Conservation (phyloP, 306 rosid genomes). For the Inga oerstediana region DNA sequence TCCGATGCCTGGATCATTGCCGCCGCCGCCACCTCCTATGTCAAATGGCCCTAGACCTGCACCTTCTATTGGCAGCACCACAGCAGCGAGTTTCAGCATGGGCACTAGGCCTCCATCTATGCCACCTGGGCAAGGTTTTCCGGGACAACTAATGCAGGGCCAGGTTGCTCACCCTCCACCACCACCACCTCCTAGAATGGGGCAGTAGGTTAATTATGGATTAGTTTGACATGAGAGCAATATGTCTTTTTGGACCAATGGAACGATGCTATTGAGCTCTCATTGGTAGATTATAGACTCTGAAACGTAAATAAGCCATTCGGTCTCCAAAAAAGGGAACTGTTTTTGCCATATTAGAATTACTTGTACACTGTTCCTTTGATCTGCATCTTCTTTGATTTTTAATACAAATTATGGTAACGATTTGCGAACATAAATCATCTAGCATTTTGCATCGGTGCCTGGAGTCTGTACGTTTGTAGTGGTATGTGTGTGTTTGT, state of each 20-base stretch:
- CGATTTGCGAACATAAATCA: not conserved
- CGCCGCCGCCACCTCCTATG: conserved; percentile 85
- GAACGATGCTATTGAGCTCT: not conserved
- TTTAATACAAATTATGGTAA: not conserved
- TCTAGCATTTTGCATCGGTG: not conserved
- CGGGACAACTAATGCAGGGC: conserved; percentile 56
- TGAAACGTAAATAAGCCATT: not conserved
- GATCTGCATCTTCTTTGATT: not conserved
- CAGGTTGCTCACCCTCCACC: conserved; percentile 61
- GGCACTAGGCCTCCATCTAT: conserved; percentile 65
- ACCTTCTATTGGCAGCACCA: conserved; percentile 57
- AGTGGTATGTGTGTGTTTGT: not conserved
- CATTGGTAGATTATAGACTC: not conserved
- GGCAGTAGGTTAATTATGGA: conserved; percentile 29
- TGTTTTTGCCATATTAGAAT: not conserved
- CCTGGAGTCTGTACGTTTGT: not conserved
- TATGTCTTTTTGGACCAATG: not conserved
- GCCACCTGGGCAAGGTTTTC: conserved; percentile 86
- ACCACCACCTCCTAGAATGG: conserved; percentile 77
- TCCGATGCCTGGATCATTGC: conserved; percentile 71
- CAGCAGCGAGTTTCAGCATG: conserved; percentile 61
- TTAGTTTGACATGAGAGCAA: not conserved
- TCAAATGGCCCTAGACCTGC: conserved; percentile 84
- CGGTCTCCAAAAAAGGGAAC: not conserved
- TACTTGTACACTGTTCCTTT: not conserved